These are phyloP conservation scores for Quercus cerris DNA, from an alignment of 306 rosid species.

Conservation along the genomic window DNA sequence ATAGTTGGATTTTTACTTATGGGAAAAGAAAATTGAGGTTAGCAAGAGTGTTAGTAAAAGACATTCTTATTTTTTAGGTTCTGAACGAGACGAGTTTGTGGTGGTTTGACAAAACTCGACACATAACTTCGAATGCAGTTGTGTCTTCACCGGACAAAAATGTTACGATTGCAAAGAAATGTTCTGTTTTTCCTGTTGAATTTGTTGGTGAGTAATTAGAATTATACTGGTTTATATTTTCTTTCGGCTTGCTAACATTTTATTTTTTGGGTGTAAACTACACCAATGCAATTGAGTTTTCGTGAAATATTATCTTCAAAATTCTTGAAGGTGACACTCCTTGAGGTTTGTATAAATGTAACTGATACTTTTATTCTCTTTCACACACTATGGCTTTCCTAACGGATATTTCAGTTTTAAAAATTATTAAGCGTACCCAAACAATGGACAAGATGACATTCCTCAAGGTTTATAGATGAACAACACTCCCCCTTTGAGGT, in stretches of 20 bases:
- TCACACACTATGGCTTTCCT: too few relatives aligned
- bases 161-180: conserved; percentile 88
- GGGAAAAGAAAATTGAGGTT: background rate
- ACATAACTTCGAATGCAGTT: conserved; percentile 78
- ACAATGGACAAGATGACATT: too few relatives aligned
- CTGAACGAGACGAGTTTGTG: conserved; percentile 91
- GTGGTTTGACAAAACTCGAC: conserved; percentile 92
- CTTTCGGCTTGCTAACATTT: background rate
- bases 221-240: background rate
- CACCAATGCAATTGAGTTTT: too few relatives aligned
- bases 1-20: background rate
- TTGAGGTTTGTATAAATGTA: too few relatives aligned
- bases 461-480: too few relatives aligned
- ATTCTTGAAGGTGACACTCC: too few relatives aligned
- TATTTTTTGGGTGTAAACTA: background rate
- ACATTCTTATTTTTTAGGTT: conserved; percentile 45
- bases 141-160: conserved; percentile 75
- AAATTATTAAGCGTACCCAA: too few relatives aligned
- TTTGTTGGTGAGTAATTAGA: conserved; percentile 73
- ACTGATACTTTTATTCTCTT: too few relatives aligned
- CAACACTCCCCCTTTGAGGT: too few relatives aligned
- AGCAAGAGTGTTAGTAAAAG: background rate
- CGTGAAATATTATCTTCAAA: too few relatives aligned
- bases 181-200: conserved; percentile 94
- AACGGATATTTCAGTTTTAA: too few relatives aligned